A percentile compares a stretch with the other conserved stretches of the same genome.
phyloP scores from a whole-genome alignment of 768 basidiomycete species.

The Tylopilus plumbeoviolaceoides region DNA sequence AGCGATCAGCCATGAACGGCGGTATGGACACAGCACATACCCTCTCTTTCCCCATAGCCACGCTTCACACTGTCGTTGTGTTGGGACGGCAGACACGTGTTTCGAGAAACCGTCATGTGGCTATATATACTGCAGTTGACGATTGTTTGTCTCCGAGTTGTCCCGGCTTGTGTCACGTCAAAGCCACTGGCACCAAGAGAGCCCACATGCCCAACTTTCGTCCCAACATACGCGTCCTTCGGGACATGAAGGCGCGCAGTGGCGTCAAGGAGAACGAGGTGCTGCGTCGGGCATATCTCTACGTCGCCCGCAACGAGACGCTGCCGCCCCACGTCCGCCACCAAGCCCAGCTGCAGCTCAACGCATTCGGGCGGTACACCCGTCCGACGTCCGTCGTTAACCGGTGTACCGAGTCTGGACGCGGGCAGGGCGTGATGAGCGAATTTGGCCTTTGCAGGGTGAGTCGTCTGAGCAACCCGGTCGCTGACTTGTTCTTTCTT shows the following conservation, averaged over 20 bases:
- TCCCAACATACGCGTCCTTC: slow-evolving; percentile 52
- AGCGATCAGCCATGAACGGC: slow-evolving; percentile 44
- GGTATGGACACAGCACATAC: not conserved
- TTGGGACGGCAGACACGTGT: not conserved
- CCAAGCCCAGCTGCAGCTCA: slow-evolving; percentile 91
- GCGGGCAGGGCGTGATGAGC: slow-evolving; percentile 83
- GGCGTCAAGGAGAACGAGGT: slow-evolving; percentile 76
- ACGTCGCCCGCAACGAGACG: slow-evolving; percentile 87
- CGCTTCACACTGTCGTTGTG: not conserved
- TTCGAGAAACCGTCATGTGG: not conserved
- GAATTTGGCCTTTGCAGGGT: slow-evolving; percentile 88
- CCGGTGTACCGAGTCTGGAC: slow-evolving; percentile 80
- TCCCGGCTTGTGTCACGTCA: not conserved
- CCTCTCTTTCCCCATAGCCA: slow-evolving; percentile 27
- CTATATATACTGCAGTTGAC: slow-evolving; percentile 10
- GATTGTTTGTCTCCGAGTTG: slow-evolving; percentile 17
- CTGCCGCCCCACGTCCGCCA: slow-evolving; percentile 87
- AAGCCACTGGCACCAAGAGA: no score
- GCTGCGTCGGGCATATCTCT: slow-evolving; percentile 84
- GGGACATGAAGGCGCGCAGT: slow-evolving; percentile 75
- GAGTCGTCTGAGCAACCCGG: slow-evolving; percentile 10
- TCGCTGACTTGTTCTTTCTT: not conserved
- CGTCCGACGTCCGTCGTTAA: slow-evolving; percentile 88
- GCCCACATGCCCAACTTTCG: slow-evolving; percentile 24
- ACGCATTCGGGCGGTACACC: slow-evolving; percentile 78